These are phyloP conservation scores for Ziziphus jujuba DNA, from an alignment of 306 rosid species.

Conservation along the genomic window DNA sequence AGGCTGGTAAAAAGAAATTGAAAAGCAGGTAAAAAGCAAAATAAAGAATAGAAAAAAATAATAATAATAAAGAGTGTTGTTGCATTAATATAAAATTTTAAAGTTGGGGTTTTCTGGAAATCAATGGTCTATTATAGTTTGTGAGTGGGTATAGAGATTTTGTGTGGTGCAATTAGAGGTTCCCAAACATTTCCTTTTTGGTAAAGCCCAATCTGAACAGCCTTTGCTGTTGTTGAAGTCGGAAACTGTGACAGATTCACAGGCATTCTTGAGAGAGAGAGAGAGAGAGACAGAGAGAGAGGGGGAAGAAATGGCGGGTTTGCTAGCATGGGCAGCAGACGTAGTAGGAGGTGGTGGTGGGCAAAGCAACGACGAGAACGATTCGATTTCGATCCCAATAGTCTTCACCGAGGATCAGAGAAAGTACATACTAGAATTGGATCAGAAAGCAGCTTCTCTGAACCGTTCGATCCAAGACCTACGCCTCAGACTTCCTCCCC, in stretches of 20 bases:
- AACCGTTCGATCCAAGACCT: conserved; percentile 82
- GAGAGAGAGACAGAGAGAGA: background rate
- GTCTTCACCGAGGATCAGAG: conserved; percentile 61
- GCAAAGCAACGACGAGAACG: conserved; percentile 35
- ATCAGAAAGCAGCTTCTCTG: conserved; percentile 56
- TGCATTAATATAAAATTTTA: too few relatives aligned
- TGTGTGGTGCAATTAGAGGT: too few relatives aligned
- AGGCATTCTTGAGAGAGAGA: background rate
- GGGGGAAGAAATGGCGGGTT: conserved; percentile 65
- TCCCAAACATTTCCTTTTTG: too few relatives aligned
- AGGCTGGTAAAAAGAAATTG: too few relatives aligned
- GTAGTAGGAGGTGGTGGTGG: conserved; percentile 68
- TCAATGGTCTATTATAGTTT: too few relatives aligned
- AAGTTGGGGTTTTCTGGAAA: too few relatives aligned
- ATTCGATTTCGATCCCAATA: conserved; percentile 46
- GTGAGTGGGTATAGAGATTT: too few relatives aligned
- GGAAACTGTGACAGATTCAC: background rate
- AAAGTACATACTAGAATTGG: conserved; percentile 57
- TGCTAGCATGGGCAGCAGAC: conserved; percentile 97
- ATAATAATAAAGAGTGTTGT: too few relatives aligned
- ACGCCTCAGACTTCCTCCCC: conserved; percentile 85
- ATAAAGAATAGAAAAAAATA: too few relatives aligned
- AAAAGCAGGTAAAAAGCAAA: too few relatives aligned
- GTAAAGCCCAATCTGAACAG: too few relatives aligned
- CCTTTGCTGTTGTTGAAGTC: background rate